Evolutionary conservation across 176 grass and related monocot species (phyloP).

Genomic region (Elymus sibiricus): DNA sequence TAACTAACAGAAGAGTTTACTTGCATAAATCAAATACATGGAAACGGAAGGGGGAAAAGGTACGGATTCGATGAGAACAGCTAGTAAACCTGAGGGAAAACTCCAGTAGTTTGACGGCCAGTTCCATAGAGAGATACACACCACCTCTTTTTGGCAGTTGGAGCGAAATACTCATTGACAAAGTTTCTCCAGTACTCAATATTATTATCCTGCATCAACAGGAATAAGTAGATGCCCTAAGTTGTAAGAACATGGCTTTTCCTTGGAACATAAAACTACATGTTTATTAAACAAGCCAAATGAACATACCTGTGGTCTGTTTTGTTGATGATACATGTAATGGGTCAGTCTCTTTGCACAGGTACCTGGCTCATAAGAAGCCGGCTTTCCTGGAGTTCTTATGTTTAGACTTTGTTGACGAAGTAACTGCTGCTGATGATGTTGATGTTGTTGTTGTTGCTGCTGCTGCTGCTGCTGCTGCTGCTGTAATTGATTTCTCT

Average conservation of each 20-base stretch:
- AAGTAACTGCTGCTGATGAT: slow-evolving; percentile 59
- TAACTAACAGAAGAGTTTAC: not conserved
- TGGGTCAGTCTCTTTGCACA: slow-evolving; percentile 92
- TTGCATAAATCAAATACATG: not conserved
- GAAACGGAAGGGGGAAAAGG: not conserved
- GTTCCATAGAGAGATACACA: slow-evolving; percentile 98
- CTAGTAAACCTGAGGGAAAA: slow-evolving; percentile 87
- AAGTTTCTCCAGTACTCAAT: slow-evolving; percentile 99
- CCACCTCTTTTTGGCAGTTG: slow-evolving; percentile 98
- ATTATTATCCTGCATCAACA: slow-evolving; percentile 81
- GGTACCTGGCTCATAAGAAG: slow-evolving; percentile 89
- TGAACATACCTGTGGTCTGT: slow-evolving; percentile 64
- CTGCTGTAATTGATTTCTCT: slow-evolving; percentile 67
- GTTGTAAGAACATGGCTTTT: not conserved
- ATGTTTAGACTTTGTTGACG: slow-evolving; percentile 66
- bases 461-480: slow-evolving; percentile 56
- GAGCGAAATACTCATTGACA: slow-evolving; percentile 88
- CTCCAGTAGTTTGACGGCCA: slow-evolving; percentile 95
- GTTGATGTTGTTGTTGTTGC: slow-evolving; percentile 32
- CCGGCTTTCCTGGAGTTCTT: slow-evolving; percentile 50
- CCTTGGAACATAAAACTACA: slow-evolving; percentile 19
- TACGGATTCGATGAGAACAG: not conserved
- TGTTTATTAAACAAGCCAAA: slow-evolving; percentile 1
- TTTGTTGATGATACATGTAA: slow-evolving; percentile 99
- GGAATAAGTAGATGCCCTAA: slow-evolving; percentile 13